Evolutionary conservation across 2,329 filamentous ascomycete genomes (phyloP).

Genomic region (Penicillium digitatum): DNA sequence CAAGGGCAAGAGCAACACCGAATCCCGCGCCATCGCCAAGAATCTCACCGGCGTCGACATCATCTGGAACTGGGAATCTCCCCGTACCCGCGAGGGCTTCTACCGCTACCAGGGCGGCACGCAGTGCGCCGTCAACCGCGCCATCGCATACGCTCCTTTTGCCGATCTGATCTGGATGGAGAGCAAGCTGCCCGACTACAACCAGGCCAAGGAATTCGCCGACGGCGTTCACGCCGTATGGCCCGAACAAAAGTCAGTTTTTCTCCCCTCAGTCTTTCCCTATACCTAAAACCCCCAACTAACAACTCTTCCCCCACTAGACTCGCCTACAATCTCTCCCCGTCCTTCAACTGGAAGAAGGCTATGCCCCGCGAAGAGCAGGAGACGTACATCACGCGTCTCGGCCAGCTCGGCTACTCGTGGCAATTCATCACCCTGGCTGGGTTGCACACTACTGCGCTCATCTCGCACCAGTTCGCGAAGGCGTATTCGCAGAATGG

Average conservation of each 20-base stretch:
- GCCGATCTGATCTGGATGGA: conserved; percentile 99
- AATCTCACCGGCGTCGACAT: conserved; percentile 73
- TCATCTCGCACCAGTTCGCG: conserved; percentile 86
- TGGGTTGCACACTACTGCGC: conserved; percentile 88
- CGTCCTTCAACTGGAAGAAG: conserved; percentile 99
- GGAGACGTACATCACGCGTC: conserved; percentile 92
- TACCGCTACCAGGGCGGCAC: conserved; percentile 90
- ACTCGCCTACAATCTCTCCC: conserved; percentile 95
- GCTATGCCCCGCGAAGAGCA: conserved; percentile 90
- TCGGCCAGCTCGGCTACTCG: conserved; percentile 86
- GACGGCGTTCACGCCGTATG: conserved; percentile 88
- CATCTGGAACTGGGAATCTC: conserved; percentile 92
- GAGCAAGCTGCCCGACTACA: conserved; percentile 88
- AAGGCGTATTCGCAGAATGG: conserved; percentile 74
- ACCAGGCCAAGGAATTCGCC: conserved; percentile 89
- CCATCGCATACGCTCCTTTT: conserved; percentile 87
- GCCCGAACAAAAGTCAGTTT: conserved; percentile 86
- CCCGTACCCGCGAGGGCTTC: conserved; percentile 89
- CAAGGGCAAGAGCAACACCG: conserved; percentile 80
- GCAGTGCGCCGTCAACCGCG: conserved; percentile 84
- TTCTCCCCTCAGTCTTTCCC: background rate
- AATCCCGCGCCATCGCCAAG: conserved; percentile 76
- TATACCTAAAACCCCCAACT: conserved; percentile 8
- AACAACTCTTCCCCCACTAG: conserved; percentile 47
- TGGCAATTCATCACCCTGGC: conserved; percentile 99